Evolutionary conservation across 148 eudicot species (phyloP).

Genomic region (Tetragonia tetragonoides): DNA sequence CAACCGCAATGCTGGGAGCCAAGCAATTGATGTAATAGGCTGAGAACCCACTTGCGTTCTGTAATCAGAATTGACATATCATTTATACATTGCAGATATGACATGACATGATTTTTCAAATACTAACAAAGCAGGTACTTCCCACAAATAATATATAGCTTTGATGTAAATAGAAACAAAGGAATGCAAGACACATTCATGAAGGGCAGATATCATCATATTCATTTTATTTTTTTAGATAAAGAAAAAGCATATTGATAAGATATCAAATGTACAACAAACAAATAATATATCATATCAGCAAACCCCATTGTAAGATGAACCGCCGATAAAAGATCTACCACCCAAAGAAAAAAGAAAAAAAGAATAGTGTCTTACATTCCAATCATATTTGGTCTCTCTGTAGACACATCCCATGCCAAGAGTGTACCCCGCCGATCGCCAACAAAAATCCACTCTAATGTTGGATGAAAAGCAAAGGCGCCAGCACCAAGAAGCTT

Average conservation of each 20-base stretch:
- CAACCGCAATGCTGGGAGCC: constrained; percentile 73
- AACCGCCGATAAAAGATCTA: background rate
- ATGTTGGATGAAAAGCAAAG: constrained; percentile 93
- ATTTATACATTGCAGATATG: background rate
- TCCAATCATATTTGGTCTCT: constrained; percentile 97
- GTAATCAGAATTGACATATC: constrained; percentile 24
- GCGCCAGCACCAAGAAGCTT: constrained; percentile 96
- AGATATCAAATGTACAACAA: no score
- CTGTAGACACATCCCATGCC: constrained; percentile 99
- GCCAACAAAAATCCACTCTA: constrained; percentile 95
- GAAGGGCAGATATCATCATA: background rate
- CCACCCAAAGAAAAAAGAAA: background rate
- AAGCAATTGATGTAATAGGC: constrained; percentile 86
- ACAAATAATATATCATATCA: no score
- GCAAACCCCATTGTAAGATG: background rate
- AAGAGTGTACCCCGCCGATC: constrained; percentile 90
- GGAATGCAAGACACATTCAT: background rate
- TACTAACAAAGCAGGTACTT: background rate
- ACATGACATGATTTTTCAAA: background rate
- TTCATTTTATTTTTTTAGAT: no score
- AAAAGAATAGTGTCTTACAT: constrained; percentile 49
- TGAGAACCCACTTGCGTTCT: constrained; percentile 98
- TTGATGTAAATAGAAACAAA: no score
- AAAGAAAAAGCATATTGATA: no score
- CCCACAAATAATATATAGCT: no score